These are phyloP conservation scores for Pseudonitzschia pungens DNA, from an alignment of 108 stramenopile species.

Conservation along the genomic window DNA sequence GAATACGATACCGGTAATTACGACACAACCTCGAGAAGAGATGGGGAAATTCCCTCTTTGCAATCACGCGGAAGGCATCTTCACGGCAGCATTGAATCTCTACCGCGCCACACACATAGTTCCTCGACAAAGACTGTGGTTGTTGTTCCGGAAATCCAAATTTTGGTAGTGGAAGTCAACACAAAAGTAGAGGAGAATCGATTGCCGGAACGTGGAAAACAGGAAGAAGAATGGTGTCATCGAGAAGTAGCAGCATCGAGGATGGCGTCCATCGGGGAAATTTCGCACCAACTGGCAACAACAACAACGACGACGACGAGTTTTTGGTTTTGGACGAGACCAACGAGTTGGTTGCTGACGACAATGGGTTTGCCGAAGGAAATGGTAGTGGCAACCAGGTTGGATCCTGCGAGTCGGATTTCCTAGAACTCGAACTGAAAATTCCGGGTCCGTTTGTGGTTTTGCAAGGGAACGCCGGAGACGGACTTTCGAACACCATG, in stretches of 20 bases:
- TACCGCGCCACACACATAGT: no score
- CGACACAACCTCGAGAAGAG: no score
- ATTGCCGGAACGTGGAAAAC: not conserved
- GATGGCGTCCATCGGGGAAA: not conserved
- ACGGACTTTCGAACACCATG: conserved; percentile 66
- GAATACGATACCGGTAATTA: no score
- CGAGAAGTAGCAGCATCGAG: not conserved
- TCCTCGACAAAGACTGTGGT: no score
- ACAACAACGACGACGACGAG: not conserved
- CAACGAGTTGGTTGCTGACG: not conserved
- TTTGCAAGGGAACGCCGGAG: conserved; percentile 63
- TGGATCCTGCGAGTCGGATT: not conserved
- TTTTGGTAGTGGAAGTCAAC: no score
- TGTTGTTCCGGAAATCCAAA: no score
- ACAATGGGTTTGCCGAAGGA: not conserved
- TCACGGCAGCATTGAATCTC: no score
- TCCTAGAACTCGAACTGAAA: conserved; percentile 11
- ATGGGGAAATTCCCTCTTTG: no score
- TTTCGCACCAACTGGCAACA: not conserved
- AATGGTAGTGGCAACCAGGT: not conserved
- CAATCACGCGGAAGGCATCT: no score
- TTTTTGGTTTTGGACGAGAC: no score
- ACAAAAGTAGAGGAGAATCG: no score
- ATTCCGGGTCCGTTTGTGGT: conserved; percentile 67
- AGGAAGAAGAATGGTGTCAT: not conserved